These are phyloP conservation scores for Yamadazyma olivae DNA, from an alignment of 805 yeast species.

Conservation along the genomic window DNA sequence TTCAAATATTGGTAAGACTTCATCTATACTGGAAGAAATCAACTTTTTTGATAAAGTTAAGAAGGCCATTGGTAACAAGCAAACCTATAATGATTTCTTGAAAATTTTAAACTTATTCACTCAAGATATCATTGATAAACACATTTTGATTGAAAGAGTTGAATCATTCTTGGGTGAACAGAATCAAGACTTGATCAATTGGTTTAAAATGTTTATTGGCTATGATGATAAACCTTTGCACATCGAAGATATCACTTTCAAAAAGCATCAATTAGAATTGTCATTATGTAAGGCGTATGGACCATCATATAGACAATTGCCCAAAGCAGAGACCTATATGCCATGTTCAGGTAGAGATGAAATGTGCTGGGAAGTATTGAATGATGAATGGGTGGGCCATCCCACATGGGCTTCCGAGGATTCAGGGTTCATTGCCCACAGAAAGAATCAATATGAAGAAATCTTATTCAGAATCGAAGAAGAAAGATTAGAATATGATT, in stretches of 20 bases:
- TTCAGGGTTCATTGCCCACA: slow-evolving; percentile 97
- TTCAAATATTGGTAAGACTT: slow-evolving; percentile 40
- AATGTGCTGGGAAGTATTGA: slow-evolving; percentile 97
- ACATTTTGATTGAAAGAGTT: slow-evolving; percentile 76
- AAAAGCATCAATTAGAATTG: slow-evolving; percentile 87
- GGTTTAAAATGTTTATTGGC: slow-evolving; percentile 93
- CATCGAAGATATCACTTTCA: slow-evolving; percentile 83
- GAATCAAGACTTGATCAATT: slow-evolving; percentile 71
- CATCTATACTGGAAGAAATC: slow-evolving; percentile 78
- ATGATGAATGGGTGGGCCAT: slow-evolving; percentile 99
- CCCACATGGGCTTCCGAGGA: slow-evolving; percentile 99
- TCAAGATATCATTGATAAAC: slow-evolving; percentile 84
- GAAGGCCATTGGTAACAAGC: slow-evolving; percentile 83
- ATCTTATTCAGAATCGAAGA: slow-evolving; percentile 92
- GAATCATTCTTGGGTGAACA: slow-evolving; percentile 79
- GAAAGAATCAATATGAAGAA: slow-evolving; percentile 97
- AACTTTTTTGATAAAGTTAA: slow-evolving; percentile 90
- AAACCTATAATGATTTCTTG: slow-evolving; percentile 86
- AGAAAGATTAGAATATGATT: slow-evolving; percentile 96
- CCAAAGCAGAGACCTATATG: slow-evolving; percentile 92
- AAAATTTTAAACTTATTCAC: slow-evolving; percentile 84
- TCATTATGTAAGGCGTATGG: slow-evolving; percentile 92
- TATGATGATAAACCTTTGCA: slow-evolving; percentile 80
- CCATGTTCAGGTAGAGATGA: slow-evolving; percentile 98
- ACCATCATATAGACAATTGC: slow-evolving; percentile 89